phyloP scores from a whole-genome alignment of 2,329 filamentous ascomycete species.

The Aspergillus transmontanensis region DNA sequence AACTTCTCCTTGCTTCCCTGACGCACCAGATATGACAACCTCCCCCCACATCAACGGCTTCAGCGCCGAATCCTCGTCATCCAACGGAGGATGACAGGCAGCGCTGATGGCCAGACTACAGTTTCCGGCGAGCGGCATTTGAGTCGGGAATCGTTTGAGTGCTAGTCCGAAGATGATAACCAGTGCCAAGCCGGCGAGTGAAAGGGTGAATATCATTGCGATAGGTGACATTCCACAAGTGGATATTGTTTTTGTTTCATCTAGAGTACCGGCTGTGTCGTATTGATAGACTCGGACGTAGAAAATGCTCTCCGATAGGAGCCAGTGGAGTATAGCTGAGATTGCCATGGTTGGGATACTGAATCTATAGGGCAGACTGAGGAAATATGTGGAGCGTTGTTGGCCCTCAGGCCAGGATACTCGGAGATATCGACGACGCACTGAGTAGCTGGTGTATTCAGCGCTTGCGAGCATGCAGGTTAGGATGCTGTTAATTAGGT shows the following conservation, averaged over 20 bases:
- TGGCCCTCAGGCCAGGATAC: constrained; percentile 45
- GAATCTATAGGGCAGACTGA: constrained; percentile 48
- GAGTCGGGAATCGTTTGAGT: neutral
- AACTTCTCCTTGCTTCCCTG: no score
- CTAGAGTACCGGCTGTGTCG: neutral
- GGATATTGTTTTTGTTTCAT: neutral
- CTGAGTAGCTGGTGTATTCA: constrained; percentile 51
- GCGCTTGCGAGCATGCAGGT: constrained; percentile 50
- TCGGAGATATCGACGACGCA: constrained; percentile 40
- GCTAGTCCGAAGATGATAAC: neutral
- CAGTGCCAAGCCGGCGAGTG: neutral
- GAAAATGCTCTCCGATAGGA: constrained; percentile 50
- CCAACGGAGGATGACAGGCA: neutral
- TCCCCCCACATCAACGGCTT: no score
- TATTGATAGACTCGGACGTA: constrained; percentile 7
- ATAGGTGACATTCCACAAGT: neutral
- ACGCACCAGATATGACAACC: neutral
- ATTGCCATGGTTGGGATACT: constrained; percentile 39
- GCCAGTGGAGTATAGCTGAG: constrained; percentile 47
- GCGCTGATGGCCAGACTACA: neutral
- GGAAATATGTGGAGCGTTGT: constrained; percentile 49
- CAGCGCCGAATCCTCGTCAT: no score
- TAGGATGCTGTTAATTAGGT: constrained; percentile 35
- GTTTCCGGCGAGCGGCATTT: neutral
- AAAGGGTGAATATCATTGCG: neutral